Evolutionary conservation across 805 yeast species (phyloP).

Genomic region (Saccharomycopsis javanensis): DNA sequence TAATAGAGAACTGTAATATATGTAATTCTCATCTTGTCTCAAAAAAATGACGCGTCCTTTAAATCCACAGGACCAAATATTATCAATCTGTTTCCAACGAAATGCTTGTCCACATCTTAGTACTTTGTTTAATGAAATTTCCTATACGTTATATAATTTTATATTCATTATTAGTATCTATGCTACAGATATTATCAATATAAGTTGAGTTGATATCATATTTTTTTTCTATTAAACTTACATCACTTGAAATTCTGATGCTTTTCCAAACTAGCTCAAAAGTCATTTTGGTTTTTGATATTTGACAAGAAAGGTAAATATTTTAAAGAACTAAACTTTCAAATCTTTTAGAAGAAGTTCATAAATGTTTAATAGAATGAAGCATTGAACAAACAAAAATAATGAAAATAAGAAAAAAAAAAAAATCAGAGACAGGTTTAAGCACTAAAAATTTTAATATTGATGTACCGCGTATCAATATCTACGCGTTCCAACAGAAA

Average conservation of each 20-base stretch:
- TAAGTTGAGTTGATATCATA: no score
- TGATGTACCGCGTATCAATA: background rate
- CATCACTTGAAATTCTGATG: background rate
- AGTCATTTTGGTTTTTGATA: background rate
- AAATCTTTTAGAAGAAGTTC: no score
- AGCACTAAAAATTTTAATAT: no score
- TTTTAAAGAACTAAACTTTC: no score
- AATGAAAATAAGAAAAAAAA: no score
- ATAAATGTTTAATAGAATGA: no score
- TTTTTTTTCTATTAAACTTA: background rate
- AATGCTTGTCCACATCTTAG: constrained; percentile 82
- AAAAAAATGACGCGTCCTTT: constrained; percentile 53
- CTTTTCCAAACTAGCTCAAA: background rate
- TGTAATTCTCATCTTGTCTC: constrained; percentile 41
- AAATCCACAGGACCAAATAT: constrained; percentile 57
- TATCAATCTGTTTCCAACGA: constrained; percentile 57
- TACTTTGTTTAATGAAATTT: constrained; percentile 53
- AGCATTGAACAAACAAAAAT: no score
- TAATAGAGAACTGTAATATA: constrained; percentile 45
- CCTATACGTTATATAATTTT: no score
- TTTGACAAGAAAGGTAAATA: background rate
- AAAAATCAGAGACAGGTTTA: no score
- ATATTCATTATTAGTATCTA: background rate
- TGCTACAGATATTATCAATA: no score
- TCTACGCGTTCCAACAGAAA: background rate